Percentiles rank a stretch among this genome's conserved stretches.
phyloP scores from a whole-genome alignment of 345 rosid genomes.

The Gossypium bickii region DNA sequence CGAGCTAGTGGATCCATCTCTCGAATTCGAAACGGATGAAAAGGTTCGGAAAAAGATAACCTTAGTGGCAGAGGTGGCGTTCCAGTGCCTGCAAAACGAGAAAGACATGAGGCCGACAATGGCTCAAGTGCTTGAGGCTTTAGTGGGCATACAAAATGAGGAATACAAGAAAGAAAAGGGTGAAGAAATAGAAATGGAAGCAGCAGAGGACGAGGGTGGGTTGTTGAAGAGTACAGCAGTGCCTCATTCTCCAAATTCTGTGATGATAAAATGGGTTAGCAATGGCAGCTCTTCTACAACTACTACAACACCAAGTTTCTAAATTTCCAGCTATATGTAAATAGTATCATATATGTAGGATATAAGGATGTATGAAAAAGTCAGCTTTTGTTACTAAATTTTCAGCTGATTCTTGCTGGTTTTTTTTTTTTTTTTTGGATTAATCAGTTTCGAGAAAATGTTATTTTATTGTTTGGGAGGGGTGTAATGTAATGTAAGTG shows the following conservation, averaged over 20 bases:
- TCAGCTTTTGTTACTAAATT: background rate
- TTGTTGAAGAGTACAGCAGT: slow-evolving; percentile 36
- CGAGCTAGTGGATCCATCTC: slow-evolving; percentile 64
- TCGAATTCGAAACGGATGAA: slow-evolving; percentile 60
- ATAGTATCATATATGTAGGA: background rate
- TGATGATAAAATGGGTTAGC: slow-evolving; percentile 47
- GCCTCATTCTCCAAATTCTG: slow-evolving; percentile 48
- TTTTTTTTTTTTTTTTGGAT: background rate
- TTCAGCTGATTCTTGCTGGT: background rate
- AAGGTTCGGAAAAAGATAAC: slow-evolving; percentile 39
- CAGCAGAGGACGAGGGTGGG: slow-evolving; percentile 34
- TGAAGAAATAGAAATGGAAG: slow-evolving; percentile 16
- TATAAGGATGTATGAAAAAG: background rate
- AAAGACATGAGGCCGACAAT: slow-evolving; percentile 76
- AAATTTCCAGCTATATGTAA: background rate
- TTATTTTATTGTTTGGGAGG: background rate
- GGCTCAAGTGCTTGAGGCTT: slow-evolving; percentile 43
- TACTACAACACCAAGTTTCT: slow-evolving; percentile 26
- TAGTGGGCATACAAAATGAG: slow-evolving; percentile 36
- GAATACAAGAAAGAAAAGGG: slow-evolving; percentile 19
- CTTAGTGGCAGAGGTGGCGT: slow-evolving; percentile 77
- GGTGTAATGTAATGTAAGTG: background rate
- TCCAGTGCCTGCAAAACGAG: slow-evolving; percentile 63
- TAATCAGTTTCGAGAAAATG: background rate
- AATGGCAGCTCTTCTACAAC: slow-evolving; percentile 14